These are phyloP conservation scores for Leccinum subrobustum DNA, from an alignment of 1,284 basidiomycete species.

Conservation along the genomic window DNA sequence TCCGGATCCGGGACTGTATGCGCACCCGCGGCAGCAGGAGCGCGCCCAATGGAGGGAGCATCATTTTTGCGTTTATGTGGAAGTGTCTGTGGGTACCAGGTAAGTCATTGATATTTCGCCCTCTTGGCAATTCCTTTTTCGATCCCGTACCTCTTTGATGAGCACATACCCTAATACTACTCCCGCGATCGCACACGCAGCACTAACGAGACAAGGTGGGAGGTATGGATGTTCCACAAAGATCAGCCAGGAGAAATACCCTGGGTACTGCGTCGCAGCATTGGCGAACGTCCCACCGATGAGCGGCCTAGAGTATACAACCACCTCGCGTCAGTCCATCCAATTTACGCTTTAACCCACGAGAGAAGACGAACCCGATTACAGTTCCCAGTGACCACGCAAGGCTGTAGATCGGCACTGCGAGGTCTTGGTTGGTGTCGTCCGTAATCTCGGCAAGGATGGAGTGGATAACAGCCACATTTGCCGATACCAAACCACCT, in stretches of 20 bases:
- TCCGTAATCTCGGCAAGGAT: constrained; percentile 60
- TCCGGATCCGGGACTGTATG: neutral
- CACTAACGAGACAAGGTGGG: constrained; percentile 22
- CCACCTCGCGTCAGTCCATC: constrained; percentile 23
- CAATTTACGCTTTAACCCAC: neutral
- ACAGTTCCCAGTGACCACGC: constrained; percentile 21
- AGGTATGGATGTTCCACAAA: constrained; percentile 26
- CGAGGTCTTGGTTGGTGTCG: constrained; percentile 57
- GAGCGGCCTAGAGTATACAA: constrained; percentile 13
- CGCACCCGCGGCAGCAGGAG: neutral
- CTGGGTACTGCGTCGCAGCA: constrained; percentile 18
- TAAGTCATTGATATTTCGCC: neutral
- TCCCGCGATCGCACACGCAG: constrained; percentile 12
- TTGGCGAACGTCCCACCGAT: constrained; percentile 24
- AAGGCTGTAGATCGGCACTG: constrained; percentile 45
- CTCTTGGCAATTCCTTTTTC: neutral
- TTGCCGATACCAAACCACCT: constrained; percentile 60
- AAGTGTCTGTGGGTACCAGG: constrained; percentile 17
- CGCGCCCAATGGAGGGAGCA: rapidly evolving
- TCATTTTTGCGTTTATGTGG: constrained; percentile 16
- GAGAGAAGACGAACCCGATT: constrained; percentile 12
- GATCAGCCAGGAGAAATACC: constrained; percentile 16
- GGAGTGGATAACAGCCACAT: constrained; percentile 51
- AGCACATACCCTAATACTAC: constrained; percentile 17
- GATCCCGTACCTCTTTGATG: constrained; percentile 23